Evolutionary conservation across 177 flowering plant species (phyloP), one percentile per base, ranked within the genome.

Genomic region (Vitis hybrid): DNA sequence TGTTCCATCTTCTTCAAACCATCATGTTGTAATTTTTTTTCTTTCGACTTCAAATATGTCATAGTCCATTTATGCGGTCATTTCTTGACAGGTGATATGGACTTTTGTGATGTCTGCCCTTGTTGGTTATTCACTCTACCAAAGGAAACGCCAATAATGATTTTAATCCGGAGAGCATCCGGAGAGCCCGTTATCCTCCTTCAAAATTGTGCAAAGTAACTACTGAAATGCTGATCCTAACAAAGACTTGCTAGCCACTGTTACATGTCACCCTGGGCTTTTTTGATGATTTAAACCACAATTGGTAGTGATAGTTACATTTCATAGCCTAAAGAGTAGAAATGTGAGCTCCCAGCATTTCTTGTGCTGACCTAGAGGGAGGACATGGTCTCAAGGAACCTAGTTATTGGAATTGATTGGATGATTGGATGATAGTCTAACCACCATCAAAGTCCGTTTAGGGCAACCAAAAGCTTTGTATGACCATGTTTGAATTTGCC

Each of bases 61-160:
- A 26, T 26, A 2, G 29, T 26, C 1, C 10, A 5, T 31, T 56
- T 52, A 48, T 69, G 50, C 0, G 4, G 19, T 51, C 2, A n/a
- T 53, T 60, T 71, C 56, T n/a, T 56, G 72, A 64, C 86, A 95
- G 99, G 97, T 95, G 31, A 79, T 95, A 9, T 95, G 99, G 98
- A 95, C 98, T 22, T 92, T 93, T 81, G 64, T 93, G 45, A 89
- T 95, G 97, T 95, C 99, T 33, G 97, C 99, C 13, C 85, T 95
- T 72, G 86, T 95, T 74, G 98, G 98, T 16, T 93, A 95, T 80
- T 93, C 99, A 0, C 93, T 95, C 64, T 95, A 93, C 81, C 97
- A 91, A 70, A 83, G 92, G 71, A 86, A 78, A 75, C 95, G 88
- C 16, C 89, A 79, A 18, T 87, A 73, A 79, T 45, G 22, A 45